phyloP scores from a whole-genome alignment of 768 basidiomycete genomes.

The Clavaria fumosa region DNA sequence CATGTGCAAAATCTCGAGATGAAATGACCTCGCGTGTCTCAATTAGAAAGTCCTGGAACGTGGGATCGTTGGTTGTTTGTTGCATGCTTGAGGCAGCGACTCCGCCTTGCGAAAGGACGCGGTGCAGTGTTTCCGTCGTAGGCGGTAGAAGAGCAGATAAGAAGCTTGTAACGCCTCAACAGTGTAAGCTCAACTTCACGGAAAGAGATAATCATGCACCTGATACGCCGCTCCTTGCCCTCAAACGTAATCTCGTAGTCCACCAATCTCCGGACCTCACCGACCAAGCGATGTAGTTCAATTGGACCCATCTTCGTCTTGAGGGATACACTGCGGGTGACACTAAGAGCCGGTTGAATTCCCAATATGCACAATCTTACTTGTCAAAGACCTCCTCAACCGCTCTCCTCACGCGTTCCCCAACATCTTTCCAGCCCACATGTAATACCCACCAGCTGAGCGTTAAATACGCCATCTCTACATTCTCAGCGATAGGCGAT shows the following conservation, averaged over 20 bases:
- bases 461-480: conserved; percentile 68
- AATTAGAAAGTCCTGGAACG: conserved; percentile 47
- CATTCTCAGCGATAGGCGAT: conserved; percentile 36
- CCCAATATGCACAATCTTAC: conserved; percentile 27
- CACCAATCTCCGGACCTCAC: conserved; percentile 61
- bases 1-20: conserved; percentile 53
- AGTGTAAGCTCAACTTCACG: conserved; percentile 1
- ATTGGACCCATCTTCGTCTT: conserved; percentile 57
- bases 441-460: conserved; percentile 90
- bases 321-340: conserved; percentile 50
- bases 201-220: conserved; percentile 22
- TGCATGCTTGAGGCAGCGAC: conserved; percentile 17
- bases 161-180: conserved; percentile 37
- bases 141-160: conserved; percentile 60
- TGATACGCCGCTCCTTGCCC: conserved; percentile 39
- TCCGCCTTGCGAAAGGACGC: conserved; percentile 56
- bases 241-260: conserved; percentile 57
- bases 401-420: conserved; percentile 50
- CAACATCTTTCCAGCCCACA: conserved; percentile 81
- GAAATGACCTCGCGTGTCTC: conserved; percentile 52
- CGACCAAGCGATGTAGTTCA: conserved; percentile 54
- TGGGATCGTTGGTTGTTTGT: conserved; percentile 26
- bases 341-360: background rate
- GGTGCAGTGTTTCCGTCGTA: conserved; percentile 52
- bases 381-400: conserved; percentile 77